These are phyloP conservation scores for Syncephalastrum racemosum DNA, from an alignment of 371 early-diverging fungal genomes.

Conservation along the genomic window DNA sequence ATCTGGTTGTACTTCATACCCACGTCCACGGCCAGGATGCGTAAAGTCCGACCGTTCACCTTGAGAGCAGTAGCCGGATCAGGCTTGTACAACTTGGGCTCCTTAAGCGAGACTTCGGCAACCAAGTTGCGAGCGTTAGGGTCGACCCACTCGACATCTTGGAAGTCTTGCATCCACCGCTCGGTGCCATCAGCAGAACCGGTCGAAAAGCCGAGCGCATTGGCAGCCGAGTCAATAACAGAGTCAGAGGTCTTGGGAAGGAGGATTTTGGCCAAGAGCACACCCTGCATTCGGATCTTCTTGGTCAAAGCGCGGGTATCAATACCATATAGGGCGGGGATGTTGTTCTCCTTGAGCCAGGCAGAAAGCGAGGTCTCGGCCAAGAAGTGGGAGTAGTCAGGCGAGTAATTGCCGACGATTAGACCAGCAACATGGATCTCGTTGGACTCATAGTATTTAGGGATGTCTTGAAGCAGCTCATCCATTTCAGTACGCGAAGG, in stretches of 20 bases:
- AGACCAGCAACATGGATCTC: slow-evolving; percentile 85
- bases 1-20: slow-evolving; percentile 99
- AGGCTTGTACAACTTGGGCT: slow-evolving; percentile 72
- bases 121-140: slow-evolving; percentile 92
- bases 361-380: slow-evolving; percentile 83
- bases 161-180: slow-evolving; percentile 67
- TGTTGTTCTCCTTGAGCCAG: slow-evolving; percentile 86
- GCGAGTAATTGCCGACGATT: slow-evolving; percentile 85
- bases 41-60: slow-evolving; percentile 76
- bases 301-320: slow-evolving; percentile 93
- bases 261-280: slow-evolving; percentile 84
- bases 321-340: slow-evolving; percentile 92
- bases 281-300: slow-evolving; percentile 82
- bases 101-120: slow-evolving; percentile 87
- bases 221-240: slow-evolving; percentile 46
- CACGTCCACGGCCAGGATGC: slow-evolving; percentile 91
- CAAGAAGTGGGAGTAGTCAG: slow-evolving; percentile 90
- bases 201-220: slow-evolving; percentile 36
- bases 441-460: slow-evolving; percentile 84
- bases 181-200: slow-evolving; percentile 32
- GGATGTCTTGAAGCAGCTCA: slow-evolving; percentile 76
- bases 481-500: slow-evolving; percentile 74
- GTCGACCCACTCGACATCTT: slow-evolving; percentile 87
- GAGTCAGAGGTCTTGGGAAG: slow-evolving; percentile 74
- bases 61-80: slow-evolving; percentile 62